Evolutionary conservation across 371 early-diverging fungal genomes (phyloP), one percentile per base, ranked within the genome.

Genomic region (Mucor circinelloides): DNA sequence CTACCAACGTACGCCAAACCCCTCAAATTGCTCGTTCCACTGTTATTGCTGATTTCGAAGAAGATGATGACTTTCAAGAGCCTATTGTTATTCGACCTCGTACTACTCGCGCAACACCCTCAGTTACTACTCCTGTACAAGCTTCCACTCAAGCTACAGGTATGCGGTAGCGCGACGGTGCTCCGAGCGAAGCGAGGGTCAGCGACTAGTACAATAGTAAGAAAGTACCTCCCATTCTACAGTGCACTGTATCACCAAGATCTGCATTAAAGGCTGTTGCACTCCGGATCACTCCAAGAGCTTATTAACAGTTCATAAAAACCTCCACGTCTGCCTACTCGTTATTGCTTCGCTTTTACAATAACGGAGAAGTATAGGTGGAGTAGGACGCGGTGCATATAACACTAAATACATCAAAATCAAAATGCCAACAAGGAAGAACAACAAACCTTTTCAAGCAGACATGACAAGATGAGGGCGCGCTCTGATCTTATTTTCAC

Each of bases 311-410:
- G 52, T 59, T 59, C 64, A 60, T 57, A 71, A 46, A 46, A 76
- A 79, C 84, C 84, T 76, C 80, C 84, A 83, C 80, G 83, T 81
- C 85, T 79, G 80, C 80, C 81, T 84, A 85, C 85, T 82, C 82
- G 74, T 78, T 74, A 76, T 68, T 75, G 77, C 75, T 71, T 76
- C 67, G 72, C 75, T 72, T 75, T 75, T 71, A 76, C 77, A 67
- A 65, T 78, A 77, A 78, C 71, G 82, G 85, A 71, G 76, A 78
- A 79, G 83, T 88, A 84, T 85, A 76, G 85, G 88, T 82, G n/a
- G n/a, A n/a, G n/a, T n/a, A n/a, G n/a, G n/a, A n/a, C n/a, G n/a
- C n/a, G 79, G 31, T 31, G 7, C 31, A 31, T 31, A 31, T 31
- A 31, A 31, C 31, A 31, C 31, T 31, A 31, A 31, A 31, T 31